phyloP scores from a whole-genome alignment of 768 basidiomycete genomes.

The Lentinus brumalis region DNA sequence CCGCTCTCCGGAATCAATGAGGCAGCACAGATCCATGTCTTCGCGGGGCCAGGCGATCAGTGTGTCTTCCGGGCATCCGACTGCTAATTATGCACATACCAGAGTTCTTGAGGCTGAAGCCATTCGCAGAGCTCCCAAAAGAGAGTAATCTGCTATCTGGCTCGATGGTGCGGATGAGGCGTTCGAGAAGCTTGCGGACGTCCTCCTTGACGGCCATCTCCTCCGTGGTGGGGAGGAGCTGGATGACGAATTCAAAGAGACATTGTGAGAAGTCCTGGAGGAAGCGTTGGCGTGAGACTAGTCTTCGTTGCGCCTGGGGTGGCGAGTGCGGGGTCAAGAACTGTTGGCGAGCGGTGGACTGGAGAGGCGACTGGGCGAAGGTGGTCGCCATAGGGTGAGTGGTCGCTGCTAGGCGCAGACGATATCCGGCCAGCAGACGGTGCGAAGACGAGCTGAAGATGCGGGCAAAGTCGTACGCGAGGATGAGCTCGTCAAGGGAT shows the following conservation, averaged over 20 bases:
- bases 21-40: slow-evolving; percentile 99
- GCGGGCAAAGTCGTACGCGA: background rate
- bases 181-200: slow-evolving; percentile 91
- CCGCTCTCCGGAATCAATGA: slow-evolving; percentile 85
- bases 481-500: background rate
- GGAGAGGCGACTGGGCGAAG: slow-evolving; percentile 21
- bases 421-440: slow-evolving; percentile 23
- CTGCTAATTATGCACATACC: slow-evolving; percentile 46
- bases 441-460: slow-evolving; percentile 2
- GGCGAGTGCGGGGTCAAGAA: slow-evolving; percentile 21
- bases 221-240: slow-evolving; percentile 85
- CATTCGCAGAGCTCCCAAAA: slow-evolving; percentile 96
- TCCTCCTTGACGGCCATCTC: slow-evolving; percentile 96
- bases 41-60: slow-evolving; percentile 3
- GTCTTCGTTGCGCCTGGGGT: slow-evolving; percentile 24
- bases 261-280: slow-evolving; percentile 83
- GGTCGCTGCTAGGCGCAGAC: slow-evolving; percentile 8
- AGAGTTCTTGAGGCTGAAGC: slow-evolving; percentile 94
- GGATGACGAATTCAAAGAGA: slow-evolving; percentile 91
- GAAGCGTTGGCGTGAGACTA: slow-evolving; percentile 62
- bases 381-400: slow-evolving; percentile 22
- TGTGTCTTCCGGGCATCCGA: background rate
- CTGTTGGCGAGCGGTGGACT: slow-evolving; percentile 18
- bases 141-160: slow-evolving; percentile 88
- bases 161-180: slow-evolving; percentile 93